These are phyloP conservation scores for Curvularia verruculosa DNA, from an alignment of 2,329 filamentous ascomycete genomes.

Conservation along the genomic window DNA sequence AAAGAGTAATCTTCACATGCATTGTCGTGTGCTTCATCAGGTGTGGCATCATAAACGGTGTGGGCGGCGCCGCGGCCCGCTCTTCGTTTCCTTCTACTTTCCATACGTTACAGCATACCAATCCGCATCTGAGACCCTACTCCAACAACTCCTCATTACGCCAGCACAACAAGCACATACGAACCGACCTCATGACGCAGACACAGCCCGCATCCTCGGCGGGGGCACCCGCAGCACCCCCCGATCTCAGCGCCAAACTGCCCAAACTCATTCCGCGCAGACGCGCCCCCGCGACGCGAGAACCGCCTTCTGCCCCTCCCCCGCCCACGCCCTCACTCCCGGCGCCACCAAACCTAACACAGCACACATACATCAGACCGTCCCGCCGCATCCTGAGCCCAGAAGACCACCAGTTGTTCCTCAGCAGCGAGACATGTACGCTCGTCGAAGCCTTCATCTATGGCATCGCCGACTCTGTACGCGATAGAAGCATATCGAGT, in stretches of 20 bases:
- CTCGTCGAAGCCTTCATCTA: conserved; percentile 87
- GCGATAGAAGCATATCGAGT: conserved; percentile 69
- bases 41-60: neutral
- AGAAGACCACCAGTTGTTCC: conserved; percentile 80
- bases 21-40: neutral
- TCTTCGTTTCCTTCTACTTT: conserved; percentile 4
- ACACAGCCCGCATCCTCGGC: conserved; percentile 16
- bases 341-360: conserved; percentile 66
- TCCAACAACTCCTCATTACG: neutral
- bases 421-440: conserved; percentile 74
- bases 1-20: neutral
- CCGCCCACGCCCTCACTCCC: conserved; percentile 79
- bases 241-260: conserved; percentile 38
- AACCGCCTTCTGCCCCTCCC: conserved; percentile 57
- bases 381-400: conserved; percentile 80
- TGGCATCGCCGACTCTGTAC: conserved; percentile 79
- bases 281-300: conserved; percentile 29
- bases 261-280: conserved; percentile 47
- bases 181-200: conserved; percentile 21
- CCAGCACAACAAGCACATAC: neutral
- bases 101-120: neutral
- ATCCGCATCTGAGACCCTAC: neutral
- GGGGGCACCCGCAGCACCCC: conserved; percentile 7
- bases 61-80: conserved; percentile 4
- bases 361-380: conserved; percentile 69